Percentiles rank a stretch among this genome's conserved stretches.
These are phyloP conservation scores for Fusarium torulosum DNA, from an alignment of 2,329 filamentous ascomycete genomes.

Conservation along the genomic window DNA sequence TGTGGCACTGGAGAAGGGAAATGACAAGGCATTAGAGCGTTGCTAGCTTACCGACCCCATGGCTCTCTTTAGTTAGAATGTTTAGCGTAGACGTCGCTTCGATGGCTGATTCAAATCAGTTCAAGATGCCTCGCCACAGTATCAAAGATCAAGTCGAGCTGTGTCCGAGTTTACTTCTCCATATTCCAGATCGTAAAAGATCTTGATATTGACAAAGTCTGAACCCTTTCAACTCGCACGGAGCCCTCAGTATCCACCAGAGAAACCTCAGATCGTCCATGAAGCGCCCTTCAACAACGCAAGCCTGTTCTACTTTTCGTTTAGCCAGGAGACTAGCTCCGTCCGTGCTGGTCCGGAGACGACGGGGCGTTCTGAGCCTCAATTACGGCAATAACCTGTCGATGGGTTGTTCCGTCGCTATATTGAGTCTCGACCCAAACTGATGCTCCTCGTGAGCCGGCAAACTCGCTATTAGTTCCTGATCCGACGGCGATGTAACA, in stretches of 20 bases:
- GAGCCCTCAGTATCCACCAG: slow-evolving; percentile 7
- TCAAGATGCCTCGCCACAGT: slow-evolving; percentile 16
- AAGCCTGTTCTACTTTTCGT: slow-evolving; percentile 17
- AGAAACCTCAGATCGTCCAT: slow-evolving; percentile 8
- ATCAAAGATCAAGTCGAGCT: slow-evolving; percentile 2
- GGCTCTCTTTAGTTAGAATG: slow-evolving; percentile 16
- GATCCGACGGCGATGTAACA: slow-evolving; percentile 39
- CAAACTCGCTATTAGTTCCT: slow-evolving; percentile 25
- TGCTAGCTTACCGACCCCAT: slow-evolving; percentile 29
- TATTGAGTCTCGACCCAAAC: slow-evolving; percentile 28
- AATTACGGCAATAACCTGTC: slow-evolving; percentile 36
- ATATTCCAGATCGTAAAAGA: background rate
- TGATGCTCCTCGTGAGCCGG: slow-evolving; percentile 5
- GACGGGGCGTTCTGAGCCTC: slow-evolving; percentile 33
- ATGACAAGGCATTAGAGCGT: background rate
- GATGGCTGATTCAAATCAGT: background rate
- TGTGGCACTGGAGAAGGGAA: background rate
- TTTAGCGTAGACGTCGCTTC: slow-evolving; percentile 6
- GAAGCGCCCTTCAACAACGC: slow-evolving; percentile 9
- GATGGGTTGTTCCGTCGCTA: slow-evolving; percentile 21
- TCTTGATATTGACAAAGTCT: background rate
- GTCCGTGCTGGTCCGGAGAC: slow-evolving; percentile 1
- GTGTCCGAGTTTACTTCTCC: background rate
- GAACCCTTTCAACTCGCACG: slow-evolving; percentile 4
- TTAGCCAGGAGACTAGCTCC: slow-evolving; percentile 31